These are phyloP conservation scores for Starmerella powellii DNA, from an alignment of 805 yeast genomes.

Conservation along the genomic window DNA sequence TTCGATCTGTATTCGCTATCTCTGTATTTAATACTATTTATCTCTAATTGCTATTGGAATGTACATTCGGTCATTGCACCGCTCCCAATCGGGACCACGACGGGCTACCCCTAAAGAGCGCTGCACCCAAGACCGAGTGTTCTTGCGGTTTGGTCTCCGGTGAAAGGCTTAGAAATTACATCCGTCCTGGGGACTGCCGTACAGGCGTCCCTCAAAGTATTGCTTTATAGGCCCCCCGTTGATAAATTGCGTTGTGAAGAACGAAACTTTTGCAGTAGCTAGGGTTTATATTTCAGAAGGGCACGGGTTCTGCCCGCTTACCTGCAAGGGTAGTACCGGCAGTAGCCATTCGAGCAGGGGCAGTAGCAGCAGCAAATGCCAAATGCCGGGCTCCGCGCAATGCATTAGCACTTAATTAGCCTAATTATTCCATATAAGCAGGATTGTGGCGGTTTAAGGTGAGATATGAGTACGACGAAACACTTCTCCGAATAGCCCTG, in stretches of 20 bases:
- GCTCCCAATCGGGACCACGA: constrained; percentile 23
- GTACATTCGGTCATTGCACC: constrained; percentile 24
- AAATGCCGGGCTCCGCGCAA: too few species aligned
- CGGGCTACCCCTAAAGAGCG: constrained; percentile 24
- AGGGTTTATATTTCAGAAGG: background rate
- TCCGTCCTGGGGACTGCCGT: constrained; percentile 23
- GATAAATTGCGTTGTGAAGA: constrained; percentile 22
- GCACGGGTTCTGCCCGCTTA: background rate
- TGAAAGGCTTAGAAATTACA: constrained; percentile 17
- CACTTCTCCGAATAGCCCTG: too few species aligned
- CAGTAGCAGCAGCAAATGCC: too few species aligned
- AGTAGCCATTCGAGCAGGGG: too few species aligned
- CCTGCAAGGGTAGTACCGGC: too few species aligned
- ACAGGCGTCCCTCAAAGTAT: constrained; percentile 22
- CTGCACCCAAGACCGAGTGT: constrained; percentile 24
- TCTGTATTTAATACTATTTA: background rate
- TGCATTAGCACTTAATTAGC: too few species aligned
- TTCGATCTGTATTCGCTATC: background rate
- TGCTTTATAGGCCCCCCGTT: constrained; percentile 20
- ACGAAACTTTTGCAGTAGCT: constrained; percentile 1
- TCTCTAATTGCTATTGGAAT: background rate
- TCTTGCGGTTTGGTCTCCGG: constrained; percentile 22
- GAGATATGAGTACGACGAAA: too few species aligned
- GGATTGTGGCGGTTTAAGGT: too few species aligned
- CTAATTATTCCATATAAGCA: too few species aligned